Evolutionary conservation across 768 basidiomycete genomes (phyloP).

Genomic region (Rhodosporidiobolus odoratus): DNA sequence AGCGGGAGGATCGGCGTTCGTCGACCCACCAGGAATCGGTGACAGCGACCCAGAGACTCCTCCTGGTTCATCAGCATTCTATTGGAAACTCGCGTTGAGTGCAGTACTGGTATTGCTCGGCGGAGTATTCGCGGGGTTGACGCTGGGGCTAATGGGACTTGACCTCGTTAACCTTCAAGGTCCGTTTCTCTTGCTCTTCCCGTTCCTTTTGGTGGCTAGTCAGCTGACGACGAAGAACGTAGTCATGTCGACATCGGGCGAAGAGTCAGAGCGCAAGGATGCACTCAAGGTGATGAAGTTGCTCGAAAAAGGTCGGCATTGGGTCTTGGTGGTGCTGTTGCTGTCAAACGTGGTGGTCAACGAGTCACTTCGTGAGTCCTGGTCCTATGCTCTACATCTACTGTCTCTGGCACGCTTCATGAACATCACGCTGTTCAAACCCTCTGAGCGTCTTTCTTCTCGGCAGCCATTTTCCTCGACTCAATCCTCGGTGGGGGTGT

Average conservation of each 20-base stretch:
- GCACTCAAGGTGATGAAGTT: slow-evolving; percentile 53
- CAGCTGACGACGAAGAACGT: too few species aligned
- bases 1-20: not conserved
- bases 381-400: not conserved
- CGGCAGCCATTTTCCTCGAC: slow-evolving; percentile 49
- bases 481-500: slow-evolving; percentile 51
- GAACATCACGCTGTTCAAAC: not conserved
- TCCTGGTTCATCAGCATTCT: slow-evolving; percentile 54
- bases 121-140: slow-evolving; percentile 77
- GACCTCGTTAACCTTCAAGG: slow-evolving; percentile 33
- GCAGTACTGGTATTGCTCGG: slow-evolving; percentile 69
- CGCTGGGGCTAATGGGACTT: slow-evolving; percentile 49
- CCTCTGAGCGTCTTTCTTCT: not conserved
- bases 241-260: slow-evolving; percentile 38
- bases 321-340: slow-evolving; percentile 89
- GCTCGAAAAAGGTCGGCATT: slow-evolving; percentile 67
- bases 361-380: slow-evolving; percentile 46
- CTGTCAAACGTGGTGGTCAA: slow-evolving; percentile 68
- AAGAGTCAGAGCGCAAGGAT: slow-evolving; percentile 41
- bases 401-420: not conserved
- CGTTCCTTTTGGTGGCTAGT: too few species aligned
- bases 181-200: not conserved
- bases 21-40: not conserved
- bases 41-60: slow-evolving; percentile 7
- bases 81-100: slow-evolving; percentile 65